A percentile compares a stretch with the other conserved stretches of the same genome.
Evolutionary conservation across 179 eudicot genomes (phyloP).

Genomic region (Silene coronaria): DNA sequence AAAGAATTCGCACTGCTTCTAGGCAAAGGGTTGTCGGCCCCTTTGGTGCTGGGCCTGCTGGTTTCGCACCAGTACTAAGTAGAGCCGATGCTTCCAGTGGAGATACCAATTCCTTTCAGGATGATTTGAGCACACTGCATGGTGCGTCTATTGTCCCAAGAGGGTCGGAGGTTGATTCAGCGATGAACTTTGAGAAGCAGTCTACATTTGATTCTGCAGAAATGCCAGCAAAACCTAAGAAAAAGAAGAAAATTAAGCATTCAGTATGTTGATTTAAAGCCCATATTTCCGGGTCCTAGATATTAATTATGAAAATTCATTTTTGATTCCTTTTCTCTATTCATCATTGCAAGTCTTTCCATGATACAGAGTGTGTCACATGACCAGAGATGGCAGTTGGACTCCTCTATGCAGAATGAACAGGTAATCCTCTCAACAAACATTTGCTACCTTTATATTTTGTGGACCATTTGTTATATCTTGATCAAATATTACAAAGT

Average conservation of each 20-base stretch:
- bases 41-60: constrained; percentile 50
- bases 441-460: neutral
- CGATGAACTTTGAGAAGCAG: constrained; percentile 59
- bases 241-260: constrained; percentile 79
- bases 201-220: constrained; percentile 57
- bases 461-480: constrained; percentile 2
- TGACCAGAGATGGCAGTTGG: constrained; percentile 71
- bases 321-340: constrained; percentile 3
- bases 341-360: constrained; percentile 16
- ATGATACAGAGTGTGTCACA: constrained; percentile 47
- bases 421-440: constrained; percentile 44
- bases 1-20: constrained; percentile 84
- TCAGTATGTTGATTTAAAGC: constrained; percentile 39
- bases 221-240: constrained; percentile 56
- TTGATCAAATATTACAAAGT: neutral
- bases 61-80: constrained; percentile 44
- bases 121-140: constrained; percentile 65
- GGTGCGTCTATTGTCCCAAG: constrained; percentile 55
- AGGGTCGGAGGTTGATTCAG: constrained; percentile 77
- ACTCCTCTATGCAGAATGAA: constrained; percentile 56
- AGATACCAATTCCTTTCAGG: constrained; percentile 91
- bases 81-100: constrained; percentile 85
- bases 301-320: neutral
- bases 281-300: neutral
- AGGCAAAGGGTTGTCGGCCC: constrained; percentile 78